Conservation (phyloP, 352 stramenopile species). For the Globisporangium echinulatum region DNA sequence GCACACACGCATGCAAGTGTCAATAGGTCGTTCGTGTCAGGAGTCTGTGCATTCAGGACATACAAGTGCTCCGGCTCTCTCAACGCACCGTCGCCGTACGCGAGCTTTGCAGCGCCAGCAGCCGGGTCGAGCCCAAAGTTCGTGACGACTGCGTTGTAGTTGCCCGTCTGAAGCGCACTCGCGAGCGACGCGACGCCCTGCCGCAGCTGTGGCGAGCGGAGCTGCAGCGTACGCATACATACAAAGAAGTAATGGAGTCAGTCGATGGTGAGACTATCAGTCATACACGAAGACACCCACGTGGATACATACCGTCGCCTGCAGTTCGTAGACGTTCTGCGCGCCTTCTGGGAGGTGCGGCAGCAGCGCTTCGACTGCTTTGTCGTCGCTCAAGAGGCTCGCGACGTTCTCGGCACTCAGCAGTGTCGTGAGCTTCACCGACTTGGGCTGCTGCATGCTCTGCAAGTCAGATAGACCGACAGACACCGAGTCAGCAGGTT, state of each 20-base stretch:
- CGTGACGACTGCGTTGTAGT: constrained; percentile 86
- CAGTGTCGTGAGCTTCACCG: constrained; percentile 55
- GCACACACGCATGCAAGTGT: background rate
- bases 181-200: constrained; percentile 85
- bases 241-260: background rate
- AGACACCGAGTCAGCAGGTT: background rate
- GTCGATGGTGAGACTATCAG: background rate
- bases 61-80: too few species aligned
- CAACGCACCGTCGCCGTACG: constrained; percentile 70
- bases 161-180: constrained; percentile 80
- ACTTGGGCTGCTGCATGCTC: constrained; percentile 41
- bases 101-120: constrained; percentile 72
- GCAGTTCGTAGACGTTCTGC: constrained; percentile 70
- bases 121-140: constrained; percentile 86
- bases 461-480: background rate
- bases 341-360: constrained; percentile 73
- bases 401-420: constrained; percentile 50
- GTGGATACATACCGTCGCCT: constrained; percentile 41
- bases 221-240: constrained; percentile 15
- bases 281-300: constrained; percentile 1
- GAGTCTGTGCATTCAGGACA: too few species aligned
- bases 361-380: constrained; percentile 45
- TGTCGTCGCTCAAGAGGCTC: constrained; percentile 59
- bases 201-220: constrained; percentile 81
- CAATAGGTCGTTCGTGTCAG: too few species aligned